Conservation (phyloP, 768 basidiomycete species). For the Holtermannia corniformis region DNA sequence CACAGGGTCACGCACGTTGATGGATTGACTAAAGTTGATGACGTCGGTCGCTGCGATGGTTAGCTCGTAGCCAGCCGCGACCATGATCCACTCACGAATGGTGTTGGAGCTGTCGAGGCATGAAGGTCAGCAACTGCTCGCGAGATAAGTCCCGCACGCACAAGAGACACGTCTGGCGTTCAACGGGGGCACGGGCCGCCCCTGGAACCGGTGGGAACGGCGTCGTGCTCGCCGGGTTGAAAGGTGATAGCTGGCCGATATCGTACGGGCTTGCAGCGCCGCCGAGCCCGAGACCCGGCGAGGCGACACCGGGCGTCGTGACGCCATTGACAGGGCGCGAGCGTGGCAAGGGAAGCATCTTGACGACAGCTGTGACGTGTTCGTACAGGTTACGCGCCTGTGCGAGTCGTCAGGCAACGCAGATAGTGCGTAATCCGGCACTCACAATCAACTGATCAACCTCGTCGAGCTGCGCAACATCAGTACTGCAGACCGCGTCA, state of each 20-base stretch:
- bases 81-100: constrained; percentile 56
- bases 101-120: constrained; percentile 97
- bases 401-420: not conserved
- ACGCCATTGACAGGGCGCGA: constrained; percentile 42
- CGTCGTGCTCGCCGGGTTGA: constrained; percentile 40
- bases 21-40: constrained; percentile 82
- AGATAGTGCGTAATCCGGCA: not conserved
- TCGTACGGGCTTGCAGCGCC: constrained; percentile 36
- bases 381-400: constrained; percentile 81
- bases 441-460: constrained; percentile 86
- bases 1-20: constrained; percentile 90
- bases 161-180: constrained; percentile 41
- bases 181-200: constrained; percentile 19
- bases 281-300: constrained; percentile 16
- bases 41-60: constrained; percentile 56
- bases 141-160: constrained; percentile 10
- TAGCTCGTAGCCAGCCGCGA: not conserved
- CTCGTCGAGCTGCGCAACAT: constrained; percentile 63
- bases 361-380: constrained; percentile 85
- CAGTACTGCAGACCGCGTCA: not conserved
- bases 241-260: constrained; percentile 37
- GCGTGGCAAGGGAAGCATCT: constrained; percentile 78
- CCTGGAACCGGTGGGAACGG: constrained; percentile 46
- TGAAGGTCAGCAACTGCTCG: constrained; percentile 53
- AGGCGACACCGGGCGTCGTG: constrained; percentile 43